A percentile compares a stretch with the other conserved stretches of the same genome.
Conservation (phyloP, 129 eudicot genomes). For the Daucus carota region DNA sequence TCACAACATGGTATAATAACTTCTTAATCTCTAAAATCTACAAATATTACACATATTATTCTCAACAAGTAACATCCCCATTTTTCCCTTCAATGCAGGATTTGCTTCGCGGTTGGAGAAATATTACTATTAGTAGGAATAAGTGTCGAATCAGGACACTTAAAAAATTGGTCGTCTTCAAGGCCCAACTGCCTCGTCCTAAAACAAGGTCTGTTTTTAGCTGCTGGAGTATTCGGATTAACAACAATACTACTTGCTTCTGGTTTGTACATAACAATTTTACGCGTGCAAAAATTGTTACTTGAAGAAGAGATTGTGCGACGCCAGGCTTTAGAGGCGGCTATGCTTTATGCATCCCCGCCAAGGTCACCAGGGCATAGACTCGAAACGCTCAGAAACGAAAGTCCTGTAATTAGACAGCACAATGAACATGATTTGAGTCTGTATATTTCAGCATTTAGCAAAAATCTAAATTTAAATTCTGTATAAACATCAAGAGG, state of each 20-base stretch:
- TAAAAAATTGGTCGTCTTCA: conserved; percentile 54
- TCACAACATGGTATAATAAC: conserved; percentile 66
- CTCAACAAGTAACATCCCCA: neutral
- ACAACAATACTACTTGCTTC: conserved; percentile 68
- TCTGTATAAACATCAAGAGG: neutral
- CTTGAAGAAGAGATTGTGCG: conserved; percentile 37
- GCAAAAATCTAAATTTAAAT: conserved; percentile 18
- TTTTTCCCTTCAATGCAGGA: conserved; percentile 30
- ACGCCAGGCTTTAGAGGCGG: conserved; percentile 41
- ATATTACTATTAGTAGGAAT: conserved; percentile 60
- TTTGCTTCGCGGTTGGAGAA: conserved; percentile 65
- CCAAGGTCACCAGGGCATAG: conserved; percentile 37
- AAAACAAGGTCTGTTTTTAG: conserved; percentile 60
- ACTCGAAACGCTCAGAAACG: conserved; percentile 24
- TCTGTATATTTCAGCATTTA: conserved; percentile 42
- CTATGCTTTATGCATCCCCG: conserved; percentile 52
- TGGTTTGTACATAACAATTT: conserved; percentile 57
- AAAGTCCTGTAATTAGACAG: conserved; percentile 34
- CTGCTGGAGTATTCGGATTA: conserved; percentile 79
- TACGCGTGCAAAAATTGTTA: conserved; percentile 45
- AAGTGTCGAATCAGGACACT: conserved; percentile 83
- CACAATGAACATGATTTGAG: conserved; percentile 25
- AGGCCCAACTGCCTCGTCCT: conserved; percentile 46
- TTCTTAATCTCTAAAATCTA: neutral
- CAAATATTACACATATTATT: neutral